phyloP scores from a whole-genome alignment of 331 rosid species.

The Cydonia oblonga region DNA sequence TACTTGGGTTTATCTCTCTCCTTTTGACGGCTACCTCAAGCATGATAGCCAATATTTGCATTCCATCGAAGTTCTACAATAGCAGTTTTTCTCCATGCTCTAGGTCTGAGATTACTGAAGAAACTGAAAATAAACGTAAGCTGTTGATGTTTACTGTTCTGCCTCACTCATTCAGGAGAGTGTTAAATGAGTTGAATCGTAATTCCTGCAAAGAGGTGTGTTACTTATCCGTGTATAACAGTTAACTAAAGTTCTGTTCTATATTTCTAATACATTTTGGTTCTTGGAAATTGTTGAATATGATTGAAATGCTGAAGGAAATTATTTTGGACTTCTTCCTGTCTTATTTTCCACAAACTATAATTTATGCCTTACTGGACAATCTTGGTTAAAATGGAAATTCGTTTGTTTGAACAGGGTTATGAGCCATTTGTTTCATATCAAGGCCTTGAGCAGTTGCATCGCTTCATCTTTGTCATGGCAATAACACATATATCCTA shows the following conservation, averaged over 20 bases:
- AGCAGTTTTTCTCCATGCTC: conserved; percentile 79
- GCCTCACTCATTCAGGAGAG: too few relatives aligned
- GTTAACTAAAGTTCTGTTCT: neutral
- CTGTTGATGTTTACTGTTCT: too few relatives aligned
- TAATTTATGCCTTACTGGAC: conserved; percentile 8
- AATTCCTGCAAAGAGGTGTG: conserved; percentile 68
- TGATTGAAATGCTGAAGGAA: neutral
- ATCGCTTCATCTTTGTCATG: conserved; percentile 89
- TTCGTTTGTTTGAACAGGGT: conserved; percentile 43
- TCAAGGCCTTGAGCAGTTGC: conserved; percentile 96
- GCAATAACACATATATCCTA: conserved; percentile 88
- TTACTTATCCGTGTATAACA: neutral
- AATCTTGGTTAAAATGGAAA: conserved; percentile 5
- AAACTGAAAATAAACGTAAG: conserved; percentile 21
- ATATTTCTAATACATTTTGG: neutral
- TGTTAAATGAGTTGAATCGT: neutral
- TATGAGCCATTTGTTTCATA: conserved; percentile 84
- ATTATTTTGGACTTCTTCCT: neutral
- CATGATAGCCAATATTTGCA: conserved; percentile 70
- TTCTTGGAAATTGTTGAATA: neutral
- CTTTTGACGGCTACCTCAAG: conserved; percentile 86
- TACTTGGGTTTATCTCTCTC: conserved; percentile 93
- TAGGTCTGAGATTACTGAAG: conserved; percentile 54
- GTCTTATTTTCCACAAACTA: neutral
- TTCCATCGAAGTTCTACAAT: conserved; percentile 72